phyloP scores from a whole-genome alignment of 2,329 filamentous ascomycete species.

The Aspergillus pseudonomiae region DNA sequence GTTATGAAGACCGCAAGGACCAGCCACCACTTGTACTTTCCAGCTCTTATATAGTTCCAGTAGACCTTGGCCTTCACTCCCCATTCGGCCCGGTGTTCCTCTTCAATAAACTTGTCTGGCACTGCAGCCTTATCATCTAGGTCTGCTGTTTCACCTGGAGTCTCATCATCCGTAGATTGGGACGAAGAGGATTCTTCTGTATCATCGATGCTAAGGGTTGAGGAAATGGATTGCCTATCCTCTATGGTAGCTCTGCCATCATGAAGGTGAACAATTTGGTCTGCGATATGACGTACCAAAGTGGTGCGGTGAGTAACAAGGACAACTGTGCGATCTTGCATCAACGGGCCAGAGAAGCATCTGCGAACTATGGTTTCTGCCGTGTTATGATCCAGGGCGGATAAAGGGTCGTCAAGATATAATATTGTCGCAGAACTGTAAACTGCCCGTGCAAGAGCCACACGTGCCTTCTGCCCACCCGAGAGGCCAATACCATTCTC shows the following conservation, averaged over 20 bases:
- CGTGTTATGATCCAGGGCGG: conserved; percentile 66
- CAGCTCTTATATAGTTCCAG: conserved; percentile 82
- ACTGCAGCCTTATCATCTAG: conserved; percentile 55
- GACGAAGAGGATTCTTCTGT: conserved; percentile 22
- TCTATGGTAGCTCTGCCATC: conserved; percentile 61
- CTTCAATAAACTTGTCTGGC: conserved; percentile 77
- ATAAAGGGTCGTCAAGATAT: conserved; percentile 62
- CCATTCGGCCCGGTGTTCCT: conserved; percentile 73
- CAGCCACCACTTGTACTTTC: conserved; percentile 73
- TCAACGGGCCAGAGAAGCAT: conserved; percentile 58
- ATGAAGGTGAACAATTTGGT: conserved; percentile 72
- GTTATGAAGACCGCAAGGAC: conserved; percentile 65
- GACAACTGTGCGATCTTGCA: conserved; percentile 58
- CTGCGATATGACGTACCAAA: conserved; percentile 71
- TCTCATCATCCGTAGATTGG: conserved; percentile 19
- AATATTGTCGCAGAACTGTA: conserved; percentile 60
- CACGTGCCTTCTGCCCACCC: conserved; percentile 63
- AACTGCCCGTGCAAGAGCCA: conserved; percentile 63
- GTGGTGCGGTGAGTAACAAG: conserved; percentile 70
- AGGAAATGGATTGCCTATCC: conserved; percentile 50
- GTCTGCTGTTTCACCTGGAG: conserved; percentile 35
- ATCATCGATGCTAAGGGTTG: conserved; percentile 43
- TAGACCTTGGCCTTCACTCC: conserved; percentile 77
- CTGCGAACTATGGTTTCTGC: conserved; percentile 63
- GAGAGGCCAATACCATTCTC: conserved; percentile 65